Base-by-base conservation (phyloP, 78 protist genomes). In the Neovahlkampfia damariscottae region DNA sequence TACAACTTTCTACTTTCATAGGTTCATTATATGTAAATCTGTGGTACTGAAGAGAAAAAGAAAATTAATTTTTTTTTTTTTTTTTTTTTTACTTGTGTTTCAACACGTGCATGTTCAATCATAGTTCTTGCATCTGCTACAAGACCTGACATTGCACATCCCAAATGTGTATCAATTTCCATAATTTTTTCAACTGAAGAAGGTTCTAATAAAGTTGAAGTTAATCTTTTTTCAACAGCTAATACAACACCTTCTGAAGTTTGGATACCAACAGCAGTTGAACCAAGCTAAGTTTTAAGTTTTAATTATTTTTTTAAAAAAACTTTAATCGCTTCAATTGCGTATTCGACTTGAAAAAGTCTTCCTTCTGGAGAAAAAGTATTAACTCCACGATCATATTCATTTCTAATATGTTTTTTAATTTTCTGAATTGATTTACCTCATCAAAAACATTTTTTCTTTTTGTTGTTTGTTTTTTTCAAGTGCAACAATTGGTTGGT, bases 361-460 rank as follows among this genome's bases (percentile, higher is more conserved):
- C 97, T 90, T n/a, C 99, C 99, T 74, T 97, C 99, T 19, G 99
- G 99, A 0, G 95, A 88, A 83, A 98, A 98, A n/a, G 99, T 97
- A 89, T 96, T 98, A 5, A 98, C 99, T 41, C 98, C 99, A 1
- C 96, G 88, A 34, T 97, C 99, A 35, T 97, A 96, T 78, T 97
- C 99, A 34, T 84, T 86, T 41, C 91, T 81, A n/a, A 50, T 29
- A n/a, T n/a, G n/a, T n/a, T n/a, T n/a, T n/a, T n/a, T n/a, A n/a
- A n/a, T n/a, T n/a, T n/a, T n/a, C n/a, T n/a, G n/a, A n/a, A n/a
- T n/a, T n/a, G n/a, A n/a, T n/a, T n/a, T n/a, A n/a, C n/a, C n/a
- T n/a, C n/a, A n/a, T n/a, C n/a, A n/a, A n/a, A n/a, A n/a, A n/a
- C n/a, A n/a, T n/a, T n/a, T n/a, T n/a, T n/a, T n/a, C n/a, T n/a